These are phyloP conservation scores for Sarcodon sp. DNA, from an alignment of 768 basidiomycete species.

Conservation along the genomic window DNA sequence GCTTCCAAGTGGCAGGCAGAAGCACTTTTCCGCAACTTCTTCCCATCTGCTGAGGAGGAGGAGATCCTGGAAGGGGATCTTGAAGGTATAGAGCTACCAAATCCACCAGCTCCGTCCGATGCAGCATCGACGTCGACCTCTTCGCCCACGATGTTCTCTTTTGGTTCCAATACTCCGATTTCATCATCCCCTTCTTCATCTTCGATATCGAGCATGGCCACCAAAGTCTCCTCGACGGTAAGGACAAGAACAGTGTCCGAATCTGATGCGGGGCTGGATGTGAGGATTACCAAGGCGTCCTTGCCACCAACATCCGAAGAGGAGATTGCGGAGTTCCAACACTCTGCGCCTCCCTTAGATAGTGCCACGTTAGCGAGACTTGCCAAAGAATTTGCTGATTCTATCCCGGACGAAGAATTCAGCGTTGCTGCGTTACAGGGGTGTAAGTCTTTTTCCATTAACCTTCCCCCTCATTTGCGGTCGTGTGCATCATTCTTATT, in stretches of 20 bases:
- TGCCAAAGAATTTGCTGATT: constrained; percentile 69
- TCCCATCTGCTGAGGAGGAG: constrained; percentile 60
- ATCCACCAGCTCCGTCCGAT: constrained; percentile 23
- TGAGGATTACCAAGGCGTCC: constrained; percentile 24
- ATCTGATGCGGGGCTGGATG: constrained; percentile 5
- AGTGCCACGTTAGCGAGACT: constrained; percentile 49
- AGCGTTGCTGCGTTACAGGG: constrained; percentile 86
- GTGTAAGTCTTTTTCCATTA: constrained; percentile 41
- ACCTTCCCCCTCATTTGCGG: constrained; percentile 5
- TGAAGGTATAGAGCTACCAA: constrained; percentile 30
- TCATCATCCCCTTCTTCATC: constrained; percentile 20
- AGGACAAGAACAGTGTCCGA: not conserved
- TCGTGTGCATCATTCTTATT: constrained; percentile 8
- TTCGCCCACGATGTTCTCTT: constrained; percentile 32
- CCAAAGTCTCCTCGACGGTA: constrained; percentile 4
- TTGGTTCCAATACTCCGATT: constrained; percentile 26
- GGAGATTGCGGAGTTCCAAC: constrained; percentile 42
- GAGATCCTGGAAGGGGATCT: constrained; percentile 27
- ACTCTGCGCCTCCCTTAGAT: constrained; percentile 54
- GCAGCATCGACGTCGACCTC: constrained; percentile 27
- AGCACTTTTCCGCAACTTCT: constrained; percentile 81
- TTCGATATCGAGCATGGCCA: constrained; percentile 12
- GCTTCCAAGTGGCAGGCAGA: constrained; percentile 80
- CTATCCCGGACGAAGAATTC: constrained; percentile 77
- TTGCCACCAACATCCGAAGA: constrained; percentile 54